Conservation (phyloP, 208 protist genomes). For the Leishmania martiniquensis region DNA sequence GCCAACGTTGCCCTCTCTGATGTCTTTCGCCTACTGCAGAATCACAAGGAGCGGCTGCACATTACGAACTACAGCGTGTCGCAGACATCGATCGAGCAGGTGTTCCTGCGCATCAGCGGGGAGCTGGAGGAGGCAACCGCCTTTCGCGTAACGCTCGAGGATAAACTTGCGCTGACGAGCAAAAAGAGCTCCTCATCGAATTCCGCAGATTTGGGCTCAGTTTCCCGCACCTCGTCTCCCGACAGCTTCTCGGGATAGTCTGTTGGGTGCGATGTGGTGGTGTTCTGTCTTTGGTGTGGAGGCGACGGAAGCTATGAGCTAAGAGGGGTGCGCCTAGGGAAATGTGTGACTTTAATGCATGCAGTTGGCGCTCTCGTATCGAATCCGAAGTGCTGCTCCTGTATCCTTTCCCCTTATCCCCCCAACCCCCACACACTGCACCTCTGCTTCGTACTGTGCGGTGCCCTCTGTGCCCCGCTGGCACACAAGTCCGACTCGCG, state of each 20-base stretch:
- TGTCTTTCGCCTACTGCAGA: constrained; percentile 46
- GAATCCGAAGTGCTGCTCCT: too few species aligned
- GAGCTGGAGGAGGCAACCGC: constrained; percentile 38
- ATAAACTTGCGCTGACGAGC: neutral
- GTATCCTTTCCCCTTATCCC: neutral
- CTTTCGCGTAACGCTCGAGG: constrained; percentile 4
- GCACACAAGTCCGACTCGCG: neutral
- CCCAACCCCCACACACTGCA: too few species aligned
- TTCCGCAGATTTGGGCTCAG: neutral
- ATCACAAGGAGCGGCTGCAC: constrained; percentile 30
- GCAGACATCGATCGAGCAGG: constrained; percentile 86
- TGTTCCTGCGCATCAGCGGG: constrained; percentile 79
- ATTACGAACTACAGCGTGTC: constrained; percentile 82
- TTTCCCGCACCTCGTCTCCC: constrained; percentile 2
- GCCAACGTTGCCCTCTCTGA: constrained; percentile 33
- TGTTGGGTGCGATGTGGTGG: neutral
- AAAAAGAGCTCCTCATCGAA: neutral
- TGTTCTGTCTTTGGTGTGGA: too few species aligned
- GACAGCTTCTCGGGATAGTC: neutral
- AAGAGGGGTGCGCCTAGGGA: neutral
- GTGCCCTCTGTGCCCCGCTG: neutral
- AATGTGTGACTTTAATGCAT: too few species aligned
- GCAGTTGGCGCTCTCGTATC: too few species aligned
- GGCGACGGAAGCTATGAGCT: neutral
- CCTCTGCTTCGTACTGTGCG: neutral